phyloP scores from a whole-genome alignment of 306 rosid species.

The Sicyos edulis region DNA sequence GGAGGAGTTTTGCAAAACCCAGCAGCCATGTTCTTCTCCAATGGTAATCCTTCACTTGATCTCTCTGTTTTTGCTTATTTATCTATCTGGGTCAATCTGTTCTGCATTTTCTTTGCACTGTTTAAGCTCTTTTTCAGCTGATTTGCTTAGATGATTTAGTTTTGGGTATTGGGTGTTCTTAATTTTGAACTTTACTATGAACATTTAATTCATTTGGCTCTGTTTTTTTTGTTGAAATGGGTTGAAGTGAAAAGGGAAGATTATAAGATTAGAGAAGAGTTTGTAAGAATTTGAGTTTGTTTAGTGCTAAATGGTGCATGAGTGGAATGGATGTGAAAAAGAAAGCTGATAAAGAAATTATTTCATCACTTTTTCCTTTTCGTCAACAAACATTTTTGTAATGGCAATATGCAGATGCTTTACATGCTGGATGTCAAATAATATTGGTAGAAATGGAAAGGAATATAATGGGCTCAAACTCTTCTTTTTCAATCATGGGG shows the following conservation, averaged over 20 bases:
- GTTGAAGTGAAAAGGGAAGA: background rate
- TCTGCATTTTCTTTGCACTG: constrained; percentile 5
- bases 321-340: constrained; percentile 16
- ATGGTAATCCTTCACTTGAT: constrained; percentile 27
- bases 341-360: constrained; percentile 7
- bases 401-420: constrained; percentile 49
- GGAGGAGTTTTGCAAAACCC: constrained; percentile 72
- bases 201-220: background rate
- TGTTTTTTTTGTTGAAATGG: constrained; percentile 13
- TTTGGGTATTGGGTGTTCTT: constrained; percentile 12
- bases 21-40: constrained; percentile 47
- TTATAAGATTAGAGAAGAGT: background rate
- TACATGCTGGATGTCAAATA: constrained; percentile 55
- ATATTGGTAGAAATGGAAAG: constrained; percentile 25
- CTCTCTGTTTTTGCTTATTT: constrained; percentile 21
- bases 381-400: constrained; percentile 6
- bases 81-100: constrained; percentile 1
- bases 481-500: constrained; percentile 25
- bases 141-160: background rate
- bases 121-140: background rate
- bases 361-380: constrained; percentile 10
- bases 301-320: background rate
- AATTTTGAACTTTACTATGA: background rate
- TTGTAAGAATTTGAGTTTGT: background rate
- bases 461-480: constrained; percentile 29